Percentiles rank a stretch among this genome's conserved stretches.
Evolutionary conservation across 192 early-diverging fungal species (phyloP).

Genomic region (Linnemannia elongata): DNA sequence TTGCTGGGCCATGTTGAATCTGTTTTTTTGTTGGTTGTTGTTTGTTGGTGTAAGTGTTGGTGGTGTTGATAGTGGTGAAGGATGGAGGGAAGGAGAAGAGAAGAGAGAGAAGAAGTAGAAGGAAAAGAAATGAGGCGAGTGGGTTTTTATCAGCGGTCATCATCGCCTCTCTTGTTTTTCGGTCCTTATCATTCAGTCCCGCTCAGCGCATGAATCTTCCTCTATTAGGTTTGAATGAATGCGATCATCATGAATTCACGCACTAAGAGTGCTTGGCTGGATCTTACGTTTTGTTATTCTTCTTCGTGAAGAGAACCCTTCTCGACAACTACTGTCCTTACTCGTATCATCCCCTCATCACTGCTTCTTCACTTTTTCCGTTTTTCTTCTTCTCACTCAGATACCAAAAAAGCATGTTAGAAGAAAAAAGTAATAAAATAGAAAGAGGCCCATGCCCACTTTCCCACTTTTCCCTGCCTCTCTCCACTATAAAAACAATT

Average conservation of each 20-base stretch:
- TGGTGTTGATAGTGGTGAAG: not conserved
- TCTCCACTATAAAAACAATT: not conserved
- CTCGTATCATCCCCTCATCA: too few species aligned
- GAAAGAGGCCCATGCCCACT: slow-evolving; percentile 9
- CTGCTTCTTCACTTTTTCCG: not conserved
- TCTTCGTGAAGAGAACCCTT: too few species aligned
- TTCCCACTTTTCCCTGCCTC: not conserved
- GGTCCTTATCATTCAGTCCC: not conserved
- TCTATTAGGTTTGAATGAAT: not conserved
- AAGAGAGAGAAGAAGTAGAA: slow-evolving; percentile 12
- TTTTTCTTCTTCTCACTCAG: not conserved
- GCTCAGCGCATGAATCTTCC: not conserved
- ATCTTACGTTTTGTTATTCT: too few species aligned
- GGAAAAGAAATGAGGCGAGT: not conserved
- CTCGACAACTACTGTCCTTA: too few species aligned
- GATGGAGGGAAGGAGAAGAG: not conserved
- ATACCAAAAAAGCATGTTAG: not conserved
- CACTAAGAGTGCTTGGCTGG: too few species aligned
- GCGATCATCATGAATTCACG: not conserved
- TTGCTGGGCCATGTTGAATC: slow-evolving; percentile 42
- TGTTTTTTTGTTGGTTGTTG: not conserved
- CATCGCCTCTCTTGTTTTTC: not conserved
- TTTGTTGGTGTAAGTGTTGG: slow-evolving; percentile 1
- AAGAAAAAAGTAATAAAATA: not conserved
- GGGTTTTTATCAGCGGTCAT: not conserved